Evolutionary conservation across 1,284 basidiomycete genomes (phyloP).

Genomic region (Rhizoctonia solani): DNA sequence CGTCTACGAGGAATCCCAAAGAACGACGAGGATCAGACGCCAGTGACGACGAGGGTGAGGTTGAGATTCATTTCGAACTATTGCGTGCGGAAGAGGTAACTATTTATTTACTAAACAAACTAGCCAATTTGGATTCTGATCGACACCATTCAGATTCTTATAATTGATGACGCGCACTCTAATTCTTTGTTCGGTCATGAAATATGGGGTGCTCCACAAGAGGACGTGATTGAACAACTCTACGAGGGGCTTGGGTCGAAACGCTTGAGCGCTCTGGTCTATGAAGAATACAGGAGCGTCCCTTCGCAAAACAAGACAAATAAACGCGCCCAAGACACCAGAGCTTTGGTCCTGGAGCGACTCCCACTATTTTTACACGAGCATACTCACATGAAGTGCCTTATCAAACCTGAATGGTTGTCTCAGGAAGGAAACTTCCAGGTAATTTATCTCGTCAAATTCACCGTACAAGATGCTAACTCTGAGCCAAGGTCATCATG

Average conservation of each 20-base stretch:
- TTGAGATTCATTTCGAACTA: constrained; percentile 64
- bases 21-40: constrained; percentile 43
- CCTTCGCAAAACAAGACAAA: constrained; percentile 56
- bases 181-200: constrained; percentile 77
- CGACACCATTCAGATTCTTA: constrained; percentile 58
- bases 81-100: constrained; percentile 50
- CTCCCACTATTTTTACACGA: constrained; percentile 92
- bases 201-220: constrained; percentile 85
- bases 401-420: constrained; percentile 75
- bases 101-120: not conserved
- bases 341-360: constrained; percentile 78
- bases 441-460: constrained; percentile 39
- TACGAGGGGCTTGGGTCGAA: constrained; percentile 70
- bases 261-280: constrained; percentile 70
- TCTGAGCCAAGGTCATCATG: not conserved
- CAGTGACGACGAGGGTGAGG: constrained; percentile 43
- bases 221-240: constrained; percentile 79
- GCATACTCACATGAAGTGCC: constrained; percentile 71
- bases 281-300: constrained; percentile 71
- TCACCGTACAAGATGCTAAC: not conserved
- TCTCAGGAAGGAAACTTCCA: constrained; percentile 67
- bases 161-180: constrained; percentile 80
- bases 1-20: constrained; percentile 58
- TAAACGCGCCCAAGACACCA: constrained; percentile 54
- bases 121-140: constrained; percentile 11